These are phyloP conservation scores for Alternaria arbusti DNA, from an alignment of 2,329 filamentous ascomycete genomes.

Conservation along the genomic window DNA sequence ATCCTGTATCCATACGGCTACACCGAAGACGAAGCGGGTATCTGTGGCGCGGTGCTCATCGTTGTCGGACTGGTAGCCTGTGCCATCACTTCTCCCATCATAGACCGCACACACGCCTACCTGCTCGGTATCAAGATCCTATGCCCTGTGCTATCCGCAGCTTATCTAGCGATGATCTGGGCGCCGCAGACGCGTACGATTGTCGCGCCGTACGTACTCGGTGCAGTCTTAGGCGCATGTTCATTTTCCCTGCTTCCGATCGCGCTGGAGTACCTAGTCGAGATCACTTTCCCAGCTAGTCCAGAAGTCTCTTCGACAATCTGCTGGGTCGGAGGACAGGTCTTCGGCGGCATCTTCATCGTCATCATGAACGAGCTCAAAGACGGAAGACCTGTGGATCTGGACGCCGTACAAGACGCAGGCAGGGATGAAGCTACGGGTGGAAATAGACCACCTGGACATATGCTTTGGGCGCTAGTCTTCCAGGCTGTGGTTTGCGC, in stretches of 20 bases:
- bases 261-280: conserved; percentile 83
- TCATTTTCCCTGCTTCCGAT: conserved; percentile 83
- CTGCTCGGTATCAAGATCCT: conserved; percentile 74
- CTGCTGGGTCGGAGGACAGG: conserved; percentile 85
- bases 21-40: conserved; percentile 82
- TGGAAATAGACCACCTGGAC: conserved; percentile 61
- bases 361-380: conserved; percentile 79
- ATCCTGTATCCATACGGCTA: conserved; percentile 87
- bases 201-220: conserved; percentile 75
- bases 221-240: conserved; percentile 77
- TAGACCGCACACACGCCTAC: conserved; percentile 85
- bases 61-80: conserved; percentile 81
- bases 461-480: conserved; percentile 77
- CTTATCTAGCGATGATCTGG: conserved; percentile 81
- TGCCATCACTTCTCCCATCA: conserved; percentile 78
- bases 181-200: conserved; percentile 70
- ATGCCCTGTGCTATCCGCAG: conserved; percentile 74
- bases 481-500: conserved; percentile 78
- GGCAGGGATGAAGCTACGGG: conserved; percentile 27
- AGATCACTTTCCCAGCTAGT: conserved; percentile 84
- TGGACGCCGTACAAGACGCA: conserved; percentile 35
- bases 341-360: conserved; percentile 85
- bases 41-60: conserved; percentile 88
- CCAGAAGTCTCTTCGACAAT: conserved; percentile 85
- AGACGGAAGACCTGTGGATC: conserved; percentile 35